Conservation (phyloP, 495 filamentous ascomycete genomes). For the Penicillium psychrofluorescens region DNA sequence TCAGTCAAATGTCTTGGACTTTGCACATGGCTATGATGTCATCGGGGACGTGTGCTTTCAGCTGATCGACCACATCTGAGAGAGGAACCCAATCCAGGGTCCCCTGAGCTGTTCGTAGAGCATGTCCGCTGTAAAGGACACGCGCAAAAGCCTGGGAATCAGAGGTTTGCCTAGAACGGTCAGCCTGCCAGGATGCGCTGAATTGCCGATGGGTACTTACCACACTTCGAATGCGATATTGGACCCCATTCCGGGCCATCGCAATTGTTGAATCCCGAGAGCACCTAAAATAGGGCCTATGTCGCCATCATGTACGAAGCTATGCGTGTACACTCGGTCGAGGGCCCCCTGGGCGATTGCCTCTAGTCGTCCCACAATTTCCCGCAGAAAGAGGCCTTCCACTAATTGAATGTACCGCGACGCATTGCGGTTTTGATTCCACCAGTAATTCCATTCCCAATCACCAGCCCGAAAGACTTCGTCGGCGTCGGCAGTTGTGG, state of each 20-base stretch:
- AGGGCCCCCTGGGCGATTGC: constrained; percentile 8
- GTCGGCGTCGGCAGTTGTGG: constrained; percentile 14
- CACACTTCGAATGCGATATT: constrained; percentile 31
- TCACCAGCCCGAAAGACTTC: constrained; percentile 29
- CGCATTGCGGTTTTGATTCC: constrained; percentile 18
- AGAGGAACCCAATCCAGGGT: constrained; percentile 30
- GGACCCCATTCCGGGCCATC: constrained; percentile 30
- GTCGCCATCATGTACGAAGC: constrained; percentile 29
- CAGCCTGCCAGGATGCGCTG: background rate
- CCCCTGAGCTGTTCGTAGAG: constrained; percentile 24
- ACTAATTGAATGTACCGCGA: constrained; percentile 22
- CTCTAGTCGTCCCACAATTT: constrained; percentile 16
- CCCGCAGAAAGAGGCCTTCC: constrained; percentile 22
- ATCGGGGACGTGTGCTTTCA: constrained; percentile 20
- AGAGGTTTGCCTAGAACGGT: constrained; percentile 11
- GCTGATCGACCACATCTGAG: constrained; percentile 13
- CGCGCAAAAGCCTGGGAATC: constrained; percentile 14
- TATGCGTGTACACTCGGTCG: constrained; percentile 23
- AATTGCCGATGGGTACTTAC: constrained; percentile 4
- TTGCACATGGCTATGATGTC: constrained; percentile 25
- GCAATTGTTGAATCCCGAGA: constrained; percentile 19
- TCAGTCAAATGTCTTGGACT: no score
- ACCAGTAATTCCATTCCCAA: constrained; percentile 34
- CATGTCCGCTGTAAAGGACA: constrained; percentile 27
- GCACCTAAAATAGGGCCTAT: constrained; percentile 25